Base-by-base conservation (phyloP, 768 basidiomycete species). In the Suillus hirtellus region DNA sequence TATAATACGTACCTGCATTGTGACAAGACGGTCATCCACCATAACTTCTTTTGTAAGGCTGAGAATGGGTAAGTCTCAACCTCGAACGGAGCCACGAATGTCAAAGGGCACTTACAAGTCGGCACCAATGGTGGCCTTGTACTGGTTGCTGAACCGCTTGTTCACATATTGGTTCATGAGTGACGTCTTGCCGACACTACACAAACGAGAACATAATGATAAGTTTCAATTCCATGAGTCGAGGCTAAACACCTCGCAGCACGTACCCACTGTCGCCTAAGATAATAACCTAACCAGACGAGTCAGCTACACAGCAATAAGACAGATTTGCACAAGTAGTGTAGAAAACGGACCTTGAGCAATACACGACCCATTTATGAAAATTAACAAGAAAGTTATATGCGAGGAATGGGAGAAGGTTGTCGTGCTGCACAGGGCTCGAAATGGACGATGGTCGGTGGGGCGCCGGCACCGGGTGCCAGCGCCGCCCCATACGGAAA, bases 141-240 rank as follows among this genome's bases (percentile, higher is more conserved):
- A 99, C 80, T 98, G 96, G 80, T 96, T 97, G 77, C 92, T 95
- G 79, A 99, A 99, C 66, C 97, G 91, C 79, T 98, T 99, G 87
- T 98, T 99, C 68, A 99, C 97, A 81, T 97, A 99, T 80, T 99
- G 97, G 82, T 98, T 98, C 97, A 99, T 99, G 71, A 99, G 90
- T 35, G 96, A 99, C 47, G 97, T 99, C 90, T 99, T 99, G 49
- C 96, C 96, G 76, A 98, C 96, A 63, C 96, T 96, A 71, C 19
- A 60, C 38, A 58, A 43, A 40, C 1, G 11, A 42, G 17, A 35
- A 3, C 2, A 44, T 59, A 63, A 64, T 34, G 38, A 37, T 66
- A 63, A 65, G 66, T 49, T 60, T 44, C 69, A 60, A 44, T 50
- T 46, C 37, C 34, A 43, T 34, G 27, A 59, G 37, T 42, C 58